A percentile compares a stretch with the other conserved stretches of the same genome.
These are phyloP conservation scores for Ceratopteris richardii DNA, from an alignment of 75 land plant species.

Conservation along the genomic window DNA sequence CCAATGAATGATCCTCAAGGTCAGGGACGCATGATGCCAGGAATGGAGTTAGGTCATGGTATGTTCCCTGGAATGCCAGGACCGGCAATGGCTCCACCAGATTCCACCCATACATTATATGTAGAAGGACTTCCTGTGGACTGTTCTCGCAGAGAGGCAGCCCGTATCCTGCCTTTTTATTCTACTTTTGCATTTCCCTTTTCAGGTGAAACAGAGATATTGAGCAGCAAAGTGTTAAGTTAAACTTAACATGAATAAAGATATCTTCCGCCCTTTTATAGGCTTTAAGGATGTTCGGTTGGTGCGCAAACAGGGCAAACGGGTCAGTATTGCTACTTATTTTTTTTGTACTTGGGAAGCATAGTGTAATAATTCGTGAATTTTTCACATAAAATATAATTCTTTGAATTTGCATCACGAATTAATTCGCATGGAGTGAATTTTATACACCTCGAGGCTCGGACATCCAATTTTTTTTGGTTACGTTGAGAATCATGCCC, in stretches of 20 bases:
- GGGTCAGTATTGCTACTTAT: slow-evolving; percentile 42
- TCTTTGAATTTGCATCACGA: too few relatives aligned
- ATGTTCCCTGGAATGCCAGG: not conserved
- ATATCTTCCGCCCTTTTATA: slow-evolving; percentile 43
- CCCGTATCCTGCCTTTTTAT: slow-evolving; percentile 50
- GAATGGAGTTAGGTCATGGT: not conserved
- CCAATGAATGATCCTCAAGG: slow-evolving; percentile 7
- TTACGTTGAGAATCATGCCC: too few relatives aligned
- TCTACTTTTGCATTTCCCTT: not conserved
- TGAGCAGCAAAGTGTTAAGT: too few relatives aligned
- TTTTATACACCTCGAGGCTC: too few relatives aligned
- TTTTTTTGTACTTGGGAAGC: too few relatives aligned
- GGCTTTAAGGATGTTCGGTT: slow-evolving; percentile 48
- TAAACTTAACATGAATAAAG: slow-evolving; percentile 3
- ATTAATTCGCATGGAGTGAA: too few relatives aligned
- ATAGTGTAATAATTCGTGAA: too few relatives aligned
- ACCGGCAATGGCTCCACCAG: slow-evolving; percentile 1
- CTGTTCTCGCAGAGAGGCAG: slow-evolving; percentile 66
- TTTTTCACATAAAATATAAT: too few relatives aligned
- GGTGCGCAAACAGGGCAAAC: slow-evolving; percentile 37
- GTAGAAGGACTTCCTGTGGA: slow-evolving; percentile 74
- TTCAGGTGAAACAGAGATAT: too few relatives aligned
- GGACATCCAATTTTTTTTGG: too few relatives aligned
- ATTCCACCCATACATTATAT: slow-evolving; percentile 45
- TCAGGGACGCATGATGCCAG: not conserved